Conservation (phyloP, 2,329 filamentous ascomycete species). For the Geosmithia putterillii region DNA sequence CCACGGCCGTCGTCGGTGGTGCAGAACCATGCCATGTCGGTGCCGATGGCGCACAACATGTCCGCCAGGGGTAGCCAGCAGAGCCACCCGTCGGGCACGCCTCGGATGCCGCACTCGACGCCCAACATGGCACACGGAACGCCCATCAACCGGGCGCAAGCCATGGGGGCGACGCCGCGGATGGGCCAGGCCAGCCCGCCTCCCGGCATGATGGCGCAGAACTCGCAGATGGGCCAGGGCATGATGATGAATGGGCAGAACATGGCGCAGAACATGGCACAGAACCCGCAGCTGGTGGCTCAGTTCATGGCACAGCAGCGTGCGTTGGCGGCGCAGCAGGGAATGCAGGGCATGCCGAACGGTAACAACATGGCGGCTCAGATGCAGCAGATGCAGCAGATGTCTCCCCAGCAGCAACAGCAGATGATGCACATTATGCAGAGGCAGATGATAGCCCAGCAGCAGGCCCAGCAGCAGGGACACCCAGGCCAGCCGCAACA, state of each 20-base stretch:
- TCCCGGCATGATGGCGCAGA: conserved; percentile 45
- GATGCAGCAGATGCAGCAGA: conserved; percentile 10
- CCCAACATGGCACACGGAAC: conserved; percentile 49
- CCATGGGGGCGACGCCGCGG: conserved; percentile 44
- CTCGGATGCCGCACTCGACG: conserved; percentile 47
- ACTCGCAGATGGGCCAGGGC: conserved; percentile 38
- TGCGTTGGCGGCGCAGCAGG: conserved; percentile 25
- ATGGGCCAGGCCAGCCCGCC: conserved; percentile 52
- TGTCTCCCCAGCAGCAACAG: conserved; percentile 8
- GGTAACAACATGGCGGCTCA: conserved; percentile 24
- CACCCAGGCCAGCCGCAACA: conserved; percentile 17
- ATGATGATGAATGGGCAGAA: conserved; percentile 41
- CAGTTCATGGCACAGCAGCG: conserved; percentile 38
- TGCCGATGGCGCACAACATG: conserved; percentile 50
- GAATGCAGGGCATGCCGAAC: conserved; percentile 19
- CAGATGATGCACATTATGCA: conserved; percentile 24
- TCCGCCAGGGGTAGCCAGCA: conserved; percentile 53
- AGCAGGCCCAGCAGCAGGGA: conserved; percentile 20
- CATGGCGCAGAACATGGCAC: conserved; percentile 20
- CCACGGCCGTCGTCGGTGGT: conserved; percentile 54
- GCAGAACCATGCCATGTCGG: conserved; percentile 45
- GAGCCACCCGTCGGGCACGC: conserved; percentile 51
- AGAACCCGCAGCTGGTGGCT: conserved; percentile 24
- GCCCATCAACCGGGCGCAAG: conserved; percentile 35
- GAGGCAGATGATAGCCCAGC: conserved; percentile 24